These are phyloP conservation scores for Castanospermum australe DNA, from an alignment of 306 rosid species.

Conservation along the genomic window DNA sequence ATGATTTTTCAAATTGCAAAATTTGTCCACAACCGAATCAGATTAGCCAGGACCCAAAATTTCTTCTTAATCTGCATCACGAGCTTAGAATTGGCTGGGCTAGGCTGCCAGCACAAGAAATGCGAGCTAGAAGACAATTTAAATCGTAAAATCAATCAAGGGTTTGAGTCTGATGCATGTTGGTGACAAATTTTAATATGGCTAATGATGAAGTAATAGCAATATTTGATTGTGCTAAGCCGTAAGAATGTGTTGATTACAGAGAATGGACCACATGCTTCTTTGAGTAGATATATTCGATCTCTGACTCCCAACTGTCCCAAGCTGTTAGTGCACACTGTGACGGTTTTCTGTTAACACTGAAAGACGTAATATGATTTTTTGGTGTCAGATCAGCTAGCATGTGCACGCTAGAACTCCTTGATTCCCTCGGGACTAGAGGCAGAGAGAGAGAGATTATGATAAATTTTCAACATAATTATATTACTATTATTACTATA, in stretches of 20 bases:
- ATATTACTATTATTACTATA: neutral
- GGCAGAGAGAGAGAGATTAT: neutral
- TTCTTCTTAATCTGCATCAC: neutral
- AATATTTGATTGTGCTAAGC: neutral
- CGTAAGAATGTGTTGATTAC: neutral
- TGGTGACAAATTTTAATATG: conserved; percentile 21
- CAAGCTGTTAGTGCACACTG: conserved; percentile 23
- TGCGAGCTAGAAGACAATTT: neutral
- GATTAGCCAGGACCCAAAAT: neutral
- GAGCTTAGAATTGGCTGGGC: neutral
- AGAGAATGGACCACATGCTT: conserved; percentile 32
- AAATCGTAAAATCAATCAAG: conserved; percentile 1
- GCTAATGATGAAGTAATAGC: neutral
- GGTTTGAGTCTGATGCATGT: conserved; percentile 6
- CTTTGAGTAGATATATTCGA: conserved; percentile 24
- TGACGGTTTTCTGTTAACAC: conserved; percentile 45
- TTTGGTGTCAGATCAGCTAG: conserved; percentile 28
- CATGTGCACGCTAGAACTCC: conserved; percentile 16
- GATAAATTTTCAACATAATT: conserved; percentile 3
- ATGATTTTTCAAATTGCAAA: conserved; percentile 6
- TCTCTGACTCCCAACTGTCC: conserved; percentile 30
- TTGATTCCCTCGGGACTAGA: conserved; percentile 7
- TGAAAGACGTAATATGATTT: conserved; percentile 1
- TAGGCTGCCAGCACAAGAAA: conserved; percentile 18
- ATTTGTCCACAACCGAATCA: conserved; percentile 3